Evolutionary conservation across 306 rosid species (phyloP), one percentile per base, ranked within the genome.

Genomic region (Rubus parviflorus): DNA sequence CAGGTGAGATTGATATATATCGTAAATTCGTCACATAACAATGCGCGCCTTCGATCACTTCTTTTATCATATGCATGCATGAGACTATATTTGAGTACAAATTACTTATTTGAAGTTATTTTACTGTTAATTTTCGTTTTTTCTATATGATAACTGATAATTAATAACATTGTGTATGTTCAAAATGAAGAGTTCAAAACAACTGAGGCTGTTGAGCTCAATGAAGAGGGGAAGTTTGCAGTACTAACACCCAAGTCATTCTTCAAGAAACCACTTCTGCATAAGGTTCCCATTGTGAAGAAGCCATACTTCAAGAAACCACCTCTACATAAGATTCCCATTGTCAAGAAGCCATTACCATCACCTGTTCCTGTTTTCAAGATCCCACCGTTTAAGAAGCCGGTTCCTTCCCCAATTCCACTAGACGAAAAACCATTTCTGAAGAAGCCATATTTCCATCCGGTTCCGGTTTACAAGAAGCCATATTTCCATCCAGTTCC

Each of bases 181-280:
- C 8, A 5, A 23, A 23, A 37, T 53, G 49, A 11, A 60, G 65
- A 60, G 40, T 60, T 60, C 40, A 60, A 60, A 22, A 1, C 65
- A 10, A 25, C 7, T 12, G 19, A 25, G 25, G 53, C 30, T 38
- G 66, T 67, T 52, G 67, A 72, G 47, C 15, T 23, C 46, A 54
- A 49, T 10, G 70, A 58, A 48, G 68, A 79, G 66, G 77, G 12
- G 14, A 79, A 72, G 47, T 78, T 70, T 74, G 65, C 62, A 42
- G 52, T 22, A 4, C 14, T 67, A 14, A 62, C 56, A 45, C 72
- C 62, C 38, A 38, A 47, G 38, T 40, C 80, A 20, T 12, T 67
- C 15, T 67, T 76, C 58, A 23, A 67, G 47, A 76, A 76, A 6
- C 73, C 79, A 15, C 0, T 37, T 7, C 41, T 38, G 40, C 68